Evolutionary conservation across 129 eudicot species (phyloP).

Genomic region (Escallonia herrerae): DNA sequence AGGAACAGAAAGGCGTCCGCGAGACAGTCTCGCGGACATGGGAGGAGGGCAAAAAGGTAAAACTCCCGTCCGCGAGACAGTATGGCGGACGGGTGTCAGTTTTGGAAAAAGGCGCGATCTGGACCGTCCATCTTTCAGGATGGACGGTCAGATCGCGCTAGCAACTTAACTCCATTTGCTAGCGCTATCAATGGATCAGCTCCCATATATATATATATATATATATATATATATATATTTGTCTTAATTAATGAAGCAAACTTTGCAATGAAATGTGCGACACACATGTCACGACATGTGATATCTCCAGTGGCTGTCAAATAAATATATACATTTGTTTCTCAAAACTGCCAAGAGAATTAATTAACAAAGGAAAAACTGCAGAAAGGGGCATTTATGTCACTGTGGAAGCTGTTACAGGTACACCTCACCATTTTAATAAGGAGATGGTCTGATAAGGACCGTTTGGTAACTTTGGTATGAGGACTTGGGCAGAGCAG

Average conservation of each 20-base stretch:
- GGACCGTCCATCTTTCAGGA: too few relatives aligned
- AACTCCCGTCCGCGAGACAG: too few relatives aligned
- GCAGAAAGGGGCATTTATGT: conserved; percentile 11
- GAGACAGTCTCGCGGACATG: too few relatives aligned
- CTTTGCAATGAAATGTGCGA: not conserved
- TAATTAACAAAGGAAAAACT: not conserved
- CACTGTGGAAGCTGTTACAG: conserved; percentile 9
- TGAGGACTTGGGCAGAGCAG: conserved; percentile 15
- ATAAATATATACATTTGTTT: not conserved
- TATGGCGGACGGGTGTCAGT: too few relatives aligned
- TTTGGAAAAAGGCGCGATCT: too few relatives aligned
- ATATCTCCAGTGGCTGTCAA: conserved; percentile 4
- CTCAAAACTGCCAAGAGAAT: not conserved
- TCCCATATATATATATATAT: too few relatives aligned
- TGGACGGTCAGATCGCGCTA: too few relatives aligned
- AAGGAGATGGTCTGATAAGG: conserved; percentile 16
- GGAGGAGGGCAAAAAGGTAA: too few relatives aligned
- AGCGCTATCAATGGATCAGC: too few relatives aligned
- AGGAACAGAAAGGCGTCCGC: too few relatives aligned
- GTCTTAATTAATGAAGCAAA: not conserved
- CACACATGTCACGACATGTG: not conserved
- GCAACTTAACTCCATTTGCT: too few relatives aligned
- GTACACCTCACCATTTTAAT: not conserved
- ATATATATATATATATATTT: not conserved
- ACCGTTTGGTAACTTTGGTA: conserved; percentile 38